phyloP scores from a whole-genome alignment of 2,329 filamentous ascomycete species.

The Aspergillus pseudonomiae region DNA sequence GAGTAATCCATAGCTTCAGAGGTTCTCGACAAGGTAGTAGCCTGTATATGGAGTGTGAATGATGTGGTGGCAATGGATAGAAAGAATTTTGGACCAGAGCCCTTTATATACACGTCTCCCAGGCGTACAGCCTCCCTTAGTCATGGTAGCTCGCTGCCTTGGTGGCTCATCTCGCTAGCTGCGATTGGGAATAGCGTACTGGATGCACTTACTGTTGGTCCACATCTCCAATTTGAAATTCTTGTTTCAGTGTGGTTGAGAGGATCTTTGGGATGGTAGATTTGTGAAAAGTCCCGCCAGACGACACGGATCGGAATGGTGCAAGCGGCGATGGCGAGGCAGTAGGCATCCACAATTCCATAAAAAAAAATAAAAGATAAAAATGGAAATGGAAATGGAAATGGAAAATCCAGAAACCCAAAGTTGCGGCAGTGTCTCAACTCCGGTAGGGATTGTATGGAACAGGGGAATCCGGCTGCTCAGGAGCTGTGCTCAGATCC shows the following conservation, averaged over 20 bases:
- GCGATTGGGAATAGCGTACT: background rate
- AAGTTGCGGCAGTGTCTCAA: too few relatives aligned
- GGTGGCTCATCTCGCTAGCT: background rate
- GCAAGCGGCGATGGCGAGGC: too few relatives aligned
- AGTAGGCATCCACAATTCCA: background rate
- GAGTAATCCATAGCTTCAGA: background rate
- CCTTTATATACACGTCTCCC: background rate
- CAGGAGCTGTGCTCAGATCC: background rate
- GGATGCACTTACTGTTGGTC: background rate
- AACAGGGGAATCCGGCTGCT: background rate
- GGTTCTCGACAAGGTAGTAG: rapidly evolving
- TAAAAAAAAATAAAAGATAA: too few relatives aligned
- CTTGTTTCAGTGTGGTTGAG: background rate
- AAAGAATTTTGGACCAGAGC: background rate
- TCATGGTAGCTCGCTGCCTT: background rate
- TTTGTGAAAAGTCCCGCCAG: rapidly evolving
- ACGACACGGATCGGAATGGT: too few relatives aligned
- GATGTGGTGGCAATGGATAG: background rate
- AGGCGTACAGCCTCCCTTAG: background rate
- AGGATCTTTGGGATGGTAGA: too few relatives aligned
- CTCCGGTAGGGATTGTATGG: too few relatives aligned
- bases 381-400: too few relatives aligned
- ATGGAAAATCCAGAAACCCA: too few relatives aligned
- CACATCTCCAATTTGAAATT: too few relatives aligned
- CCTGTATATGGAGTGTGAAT: background rate